These are phyloP conservation scores for Neurospora sublineolata DNA, from an alignment of 495 filamentous ascomycete species.

Conservation along the genomic window DNA sequence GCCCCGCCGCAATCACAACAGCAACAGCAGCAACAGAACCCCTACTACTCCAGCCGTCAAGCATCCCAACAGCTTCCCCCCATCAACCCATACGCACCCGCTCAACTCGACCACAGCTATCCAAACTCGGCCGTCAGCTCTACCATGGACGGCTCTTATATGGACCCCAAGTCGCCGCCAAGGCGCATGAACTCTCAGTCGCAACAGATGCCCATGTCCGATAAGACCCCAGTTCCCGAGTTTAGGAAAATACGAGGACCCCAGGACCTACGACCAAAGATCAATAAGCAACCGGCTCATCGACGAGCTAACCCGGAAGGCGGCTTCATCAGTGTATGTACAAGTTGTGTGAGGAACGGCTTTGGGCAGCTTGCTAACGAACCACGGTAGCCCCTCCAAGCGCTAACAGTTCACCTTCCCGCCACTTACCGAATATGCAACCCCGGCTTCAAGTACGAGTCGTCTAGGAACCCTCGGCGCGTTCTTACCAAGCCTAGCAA, in stretches of 20 bases:
- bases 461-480: slow-evolving; percentile 90
- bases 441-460: slow-evolving; percentile 96
- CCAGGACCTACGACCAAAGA: slow-evolving; percentile 66
- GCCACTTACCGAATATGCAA: slow-evolving; percentile 98
- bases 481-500: slow-evolving; percentile 99
- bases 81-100: slow-evolving; percentile 52
- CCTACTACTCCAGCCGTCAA: slow-evolving; percentile 38
- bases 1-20: slow-evolving; percentile 13
- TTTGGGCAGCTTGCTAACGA: slow-evolving; percentile 2
- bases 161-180: slow-evolving; percentile 60
- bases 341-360: not conserved
- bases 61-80: slow-evolving; percentile 52
- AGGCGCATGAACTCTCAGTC: slow-evolving; percentile 40
- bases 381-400: slow-evolving; percentile 71
- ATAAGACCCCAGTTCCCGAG: slow-evolving; percentile 71
- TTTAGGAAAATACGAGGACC: slow-evolving; percentile 66
- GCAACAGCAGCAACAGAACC: slow-evolving; percentile 17
- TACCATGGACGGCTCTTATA: slow-evolving; percentile 60
- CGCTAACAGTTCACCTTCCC: slow-evolving; percentile 84
- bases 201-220: slow-evolving; percentile 31
- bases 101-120: slow-evolving; percentile 42
- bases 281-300: slow-evolving; percentile 80
- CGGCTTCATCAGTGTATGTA: slow-evolving; percentile 91
- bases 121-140: slow-evolving; percentile 51
- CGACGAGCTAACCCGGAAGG: slow-evolving; percentile 92